A percentile compares a stretch with the other conserved stretches of the same genome.
These are phyloP conservation scores for Albugo laibachii DNA, from an alignment of 352 stramenopile species.

Conservation along the genomic window DNA sequence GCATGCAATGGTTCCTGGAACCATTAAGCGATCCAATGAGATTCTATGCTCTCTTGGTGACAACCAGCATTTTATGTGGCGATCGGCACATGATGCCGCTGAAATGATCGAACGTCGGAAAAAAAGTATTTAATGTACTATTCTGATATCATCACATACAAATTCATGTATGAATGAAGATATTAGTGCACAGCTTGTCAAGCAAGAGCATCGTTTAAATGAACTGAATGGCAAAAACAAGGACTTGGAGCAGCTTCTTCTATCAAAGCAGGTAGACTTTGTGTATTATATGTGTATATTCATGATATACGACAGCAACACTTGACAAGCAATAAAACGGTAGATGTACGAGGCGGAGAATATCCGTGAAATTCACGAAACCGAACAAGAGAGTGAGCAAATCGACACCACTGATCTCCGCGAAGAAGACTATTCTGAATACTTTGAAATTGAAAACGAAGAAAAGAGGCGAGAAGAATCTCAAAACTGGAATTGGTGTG, in stretches of 20 bases:
- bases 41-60: slow-evolving; percentile 62
- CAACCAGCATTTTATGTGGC: slow-evolving; percentile 55
- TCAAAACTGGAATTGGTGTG: slow-evolving; percentile 38
- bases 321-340: neutral
- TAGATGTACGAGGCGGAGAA: slow-evolving; percentile 69
- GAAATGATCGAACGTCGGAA: slow-evolving; percentile 59
- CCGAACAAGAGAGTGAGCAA: slow-evolving; percentile 50
- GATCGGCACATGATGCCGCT: slow-evolving; percentile 32
- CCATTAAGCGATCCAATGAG: slow-evolving; percentile 71
- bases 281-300: too few relatives aligned
- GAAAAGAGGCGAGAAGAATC: slow-evolving; percentile 43
- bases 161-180: too few relatives aligned
- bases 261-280: too few relatives aligned
- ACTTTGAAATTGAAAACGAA: slow-evolving; percentile 71
- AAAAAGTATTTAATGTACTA: too few relatives aligned
- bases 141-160: neutral
- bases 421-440: slow-evolving; percentile 41
- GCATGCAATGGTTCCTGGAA: slow-evolving; percentile 61
- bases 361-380: slow-evolving; percentile 72
- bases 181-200: too few relatives aligned
- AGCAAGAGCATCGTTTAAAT: too few relatives aligned
- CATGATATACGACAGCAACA: neutral
- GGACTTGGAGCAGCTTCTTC: too few relatives aligned
- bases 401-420: neutral
- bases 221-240: too few relatives aligned